Conservation (phyloP, 2,329 filamentous ascomycete genomes). For the Diaporthe citri region DNA sequence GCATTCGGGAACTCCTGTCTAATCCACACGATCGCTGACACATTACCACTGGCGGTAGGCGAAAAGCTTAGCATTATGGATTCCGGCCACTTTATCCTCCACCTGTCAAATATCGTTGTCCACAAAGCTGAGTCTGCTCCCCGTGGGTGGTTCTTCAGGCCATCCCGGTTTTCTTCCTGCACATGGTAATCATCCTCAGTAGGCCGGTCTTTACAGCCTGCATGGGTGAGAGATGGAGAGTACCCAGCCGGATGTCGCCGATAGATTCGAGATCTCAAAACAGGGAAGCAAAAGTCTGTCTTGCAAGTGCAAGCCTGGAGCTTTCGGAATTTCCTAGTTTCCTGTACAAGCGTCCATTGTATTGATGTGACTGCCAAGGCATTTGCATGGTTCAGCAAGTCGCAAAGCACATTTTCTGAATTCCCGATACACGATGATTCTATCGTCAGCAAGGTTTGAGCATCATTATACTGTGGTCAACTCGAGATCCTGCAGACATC, state of each 20-base stretch:
- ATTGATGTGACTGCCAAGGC: no score
- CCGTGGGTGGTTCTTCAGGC: neutral
- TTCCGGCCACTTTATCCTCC: neutral
- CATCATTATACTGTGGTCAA: neutral
- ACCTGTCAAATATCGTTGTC: neutral
- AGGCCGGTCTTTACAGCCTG: neutral
- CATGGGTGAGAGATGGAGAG: neutral
- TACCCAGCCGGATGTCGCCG: neutral
- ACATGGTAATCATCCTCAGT: neutral
- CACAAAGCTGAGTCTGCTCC: neutral
- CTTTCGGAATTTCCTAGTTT: neutral
- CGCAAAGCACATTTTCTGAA: neutral
- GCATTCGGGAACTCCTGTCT: neutral
- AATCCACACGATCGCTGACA: neutral
- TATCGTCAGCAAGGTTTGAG: neutral
- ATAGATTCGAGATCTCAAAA: neutral
- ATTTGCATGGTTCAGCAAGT: neutral
- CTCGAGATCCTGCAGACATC: neutral
- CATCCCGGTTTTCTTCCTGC: neutral
- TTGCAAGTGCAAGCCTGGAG: neutral
- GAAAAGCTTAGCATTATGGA: neutral
- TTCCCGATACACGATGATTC: no score
- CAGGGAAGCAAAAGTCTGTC: neutral
- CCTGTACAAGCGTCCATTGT: neutral
- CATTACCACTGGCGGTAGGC: neutral